phyloP scores from a whole-genome alignment of 2,329 filamentous ascomycete genomes.

The Aspergillus hiratsukae region DNA sequence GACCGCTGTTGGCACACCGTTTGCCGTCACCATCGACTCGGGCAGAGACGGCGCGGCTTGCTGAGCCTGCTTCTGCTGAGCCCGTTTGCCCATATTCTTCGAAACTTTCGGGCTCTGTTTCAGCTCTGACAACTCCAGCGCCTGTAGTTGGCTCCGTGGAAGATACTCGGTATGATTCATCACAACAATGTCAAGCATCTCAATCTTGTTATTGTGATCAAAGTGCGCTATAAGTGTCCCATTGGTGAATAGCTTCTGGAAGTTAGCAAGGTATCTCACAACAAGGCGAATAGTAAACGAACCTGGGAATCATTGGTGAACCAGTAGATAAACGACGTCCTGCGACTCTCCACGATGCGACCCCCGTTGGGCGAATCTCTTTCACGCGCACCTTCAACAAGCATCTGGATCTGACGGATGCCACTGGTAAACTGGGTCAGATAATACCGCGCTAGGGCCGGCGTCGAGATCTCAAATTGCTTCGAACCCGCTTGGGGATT shows the following conservation, averaged over 20 bases:
- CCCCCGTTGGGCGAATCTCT: slow-evolving; percentile 57
- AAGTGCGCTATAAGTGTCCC: slow-evolving; percentile 77
- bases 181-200: slow-evolving; percentile 77
- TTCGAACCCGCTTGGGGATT: slow-evolving; percentile 59
- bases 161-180: slow-evolving; percentile 77
- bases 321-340: slow-evolving; percentile 81
- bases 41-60: slow-evolving; percentile 43
- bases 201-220: slow-evolving; percentile 72
- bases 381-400: slow-evolving; percentile 66
- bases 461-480: slow-evolving; percentile 78
- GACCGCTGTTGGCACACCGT: slow-evolving; percentile 54
- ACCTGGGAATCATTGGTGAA: slow-evolving; percentile 81
- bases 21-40: slow-evolving; percentile 43
- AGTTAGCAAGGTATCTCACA: slow-evolving; percentile 2
- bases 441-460: slow-evolving; percentile 83
- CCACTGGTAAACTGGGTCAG: slow-evolving; percentile 84
- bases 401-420: slow-evolving; percentile 78
- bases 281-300: slow-evolving; percentile 33
- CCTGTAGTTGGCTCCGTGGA: slow-evolving; percentile 58
- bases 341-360: slow-evolving; percentile 70
- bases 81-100: slow-evolving; percentile 51
- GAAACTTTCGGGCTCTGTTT: slow-evolving; percentile 57
- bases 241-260: slow-evolving; percentile 63
- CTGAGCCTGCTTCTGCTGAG: slow-evolving; percentile 44
- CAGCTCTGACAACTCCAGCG: slow-evolving; percentile 48